These are phyloP conservation scores for Cryphonectria nitschkei DNA, from an alignment of 2,329 filamentous ascomycete species.

Conservation along the genomic window DNA sequence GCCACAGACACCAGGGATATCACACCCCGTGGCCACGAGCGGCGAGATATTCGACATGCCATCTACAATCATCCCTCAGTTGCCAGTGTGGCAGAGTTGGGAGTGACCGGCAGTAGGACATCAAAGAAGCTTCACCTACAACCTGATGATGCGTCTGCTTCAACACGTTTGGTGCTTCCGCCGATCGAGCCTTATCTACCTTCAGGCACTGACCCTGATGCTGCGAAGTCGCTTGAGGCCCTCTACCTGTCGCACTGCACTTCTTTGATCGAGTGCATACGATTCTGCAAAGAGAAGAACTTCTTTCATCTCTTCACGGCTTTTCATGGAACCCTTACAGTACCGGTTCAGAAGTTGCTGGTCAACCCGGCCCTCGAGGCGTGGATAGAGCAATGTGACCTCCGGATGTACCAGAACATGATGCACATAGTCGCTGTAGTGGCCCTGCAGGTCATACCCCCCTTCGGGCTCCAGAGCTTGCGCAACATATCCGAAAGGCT, in stretches of 20 bases:
- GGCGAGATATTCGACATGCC: slow-evolving; percentile 48
- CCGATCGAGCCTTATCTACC: slow-evolving; percentile 82
- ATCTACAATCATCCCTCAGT: slow-evolving; percentile 65
- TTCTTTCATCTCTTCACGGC: slow-evolving; percentile 95
- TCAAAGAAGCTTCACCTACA: slow-evolving; percentile 63
- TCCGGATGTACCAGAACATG: slow-evolving; percentile 95
- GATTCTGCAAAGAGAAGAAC: slow-evolving; percentile 94
- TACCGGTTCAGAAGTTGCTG: slow-evolving; percentile 93
- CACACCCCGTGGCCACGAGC: slow-evolving; percentile 26
- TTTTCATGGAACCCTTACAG: slow-evolving; percentile 94
- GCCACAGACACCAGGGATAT: not conserved
- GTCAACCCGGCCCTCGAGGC: slow-evolving; percentile 77
- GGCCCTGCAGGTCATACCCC: slow-evolving; percentile 88
- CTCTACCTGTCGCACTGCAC: slow-evolving; percentile 95
- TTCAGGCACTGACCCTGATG: slow-evolving; percentile 79
- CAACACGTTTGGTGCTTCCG: slow-evolving; percentile 79
- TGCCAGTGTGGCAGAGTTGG: slow-evolving; percentile 60
- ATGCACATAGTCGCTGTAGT: slow-evolving; percentile 88
- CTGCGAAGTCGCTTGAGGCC: slow-evolving; percentile 81
- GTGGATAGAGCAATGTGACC: slow-evolving; percentile 97
- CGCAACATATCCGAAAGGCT: slow-evolving; percentile 83
- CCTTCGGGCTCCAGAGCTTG: slow-evolving; percentile 83
- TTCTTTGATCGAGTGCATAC: slow-evolving; percentile 91
- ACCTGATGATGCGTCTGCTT: slow-evolving; percentile 61
- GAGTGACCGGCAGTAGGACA: slow-evolving; percentile 62